Evolutionary conservation across 1,284 basidiomycete genomes (phyloP).

Genomic region (Peniophora sp.): DNA sequence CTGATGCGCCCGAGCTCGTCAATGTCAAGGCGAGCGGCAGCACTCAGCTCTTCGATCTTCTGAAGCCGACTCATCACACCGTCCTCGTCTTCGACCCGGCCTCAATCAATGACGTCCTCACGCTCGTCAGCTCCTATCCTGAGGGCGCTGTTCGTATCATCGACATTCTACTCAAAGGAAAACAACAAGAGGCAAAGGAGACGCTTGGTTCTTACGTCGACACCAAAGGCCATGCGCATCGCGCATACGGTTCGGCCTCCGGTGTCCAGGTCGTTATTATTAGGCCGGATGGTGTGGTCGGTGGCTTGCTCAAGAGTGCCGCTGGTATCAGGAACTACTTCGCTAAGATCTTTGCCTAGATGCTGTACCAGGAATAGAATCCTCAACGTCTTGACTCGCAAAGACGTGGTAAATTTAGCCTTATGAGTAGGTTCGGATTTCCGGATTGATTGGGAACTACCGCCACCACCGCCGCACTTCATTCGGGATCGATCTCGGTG

Average conservation of each 20-base stretch:
- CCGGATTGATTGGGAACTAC: too few species aligned
- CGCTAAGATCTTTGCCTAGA: not conserved
- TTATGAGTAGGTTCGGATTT: too few species aligned
- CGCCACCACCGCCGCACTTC: too few species aligned
- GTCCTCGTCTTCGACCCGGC: constrained; percentile 1
- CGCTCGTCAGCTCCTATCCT: constrained; percentile 18
- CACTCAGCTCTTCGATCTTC: constrained; percentile 2
- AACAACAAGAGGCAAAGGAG: not conserved
- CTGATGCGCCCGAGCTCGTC: constrained; percentile 1
- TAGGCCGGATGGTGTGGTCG: constrained; percentile 32
- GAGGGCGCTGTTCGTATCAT: constrained; percentile 17
- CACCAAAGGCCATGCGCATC: constrained; percentile 25
- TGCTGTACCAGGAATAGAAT: too few species aligned
- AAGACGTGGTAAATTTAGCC: too few species aligned
- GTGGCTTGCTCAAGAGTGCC: constrained; percentile 25
- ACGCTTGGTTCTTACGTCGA: constrained; percentile 13
- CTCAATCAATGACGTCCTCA: constrained; percentile 1
- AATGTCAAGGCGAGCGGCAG: not conserved
- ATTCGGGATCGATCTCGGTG: too few species aligned
- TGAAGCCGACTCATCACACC: constrained; percentile 1
- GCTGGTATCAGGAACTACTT: constrained; percentile 27
- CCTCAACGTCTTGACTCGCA: too few species aligned
- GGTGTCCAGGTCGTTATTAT: constrained; percentile 26
- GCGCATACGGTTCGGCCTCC: constrained; percentile 24
- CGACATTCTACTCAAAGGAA: constrained; percentile 4